Conservation (phyloP, 2,329 filamentous ascomycete species). For the Sporothrix protearum region DNA sequence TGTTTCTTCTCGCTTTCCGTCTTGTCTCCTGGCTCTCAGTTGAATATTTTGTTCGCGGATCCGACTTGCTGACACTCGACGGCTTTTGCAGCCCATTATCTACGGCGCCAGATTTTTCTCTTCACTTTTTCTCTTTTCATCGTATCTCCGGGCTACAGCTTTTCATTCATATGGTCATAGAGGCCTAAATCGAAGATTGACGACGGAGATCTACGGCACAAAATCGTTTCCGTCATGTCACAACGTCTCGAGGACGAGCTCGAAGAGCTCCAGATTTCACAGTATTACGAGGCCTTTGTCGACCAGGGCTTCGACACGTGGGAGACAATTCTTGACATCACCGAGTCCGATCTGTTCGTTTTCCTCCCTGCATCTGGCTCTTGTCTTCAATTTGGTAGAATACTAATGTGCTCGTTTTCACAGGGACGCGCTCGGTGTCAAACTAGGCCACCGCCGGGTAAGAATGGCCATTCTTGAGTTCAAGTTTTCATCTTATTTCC, state of each 20-base stretch:
- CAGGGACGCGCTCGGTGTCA: slow-evolving; percentile 70
- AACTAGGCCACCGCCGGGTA: slow-evolving; percentile 77
- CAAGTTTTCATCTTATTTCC: background rate
- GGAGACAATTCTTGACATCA: slow-evolving; percentile 80
- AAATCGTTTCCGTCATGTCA: slow-evolving; percentile 47
- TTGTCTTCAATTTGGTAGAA: background rate
- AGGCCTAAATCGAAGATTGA: background rate
- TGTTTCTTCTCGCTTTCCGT: background rate
- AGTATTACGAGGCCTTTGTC: slow-evolving; percentile 69
- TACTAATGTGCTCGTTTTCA: slow-evolving; percentile 6
- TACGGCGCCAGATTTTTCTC: background rate
- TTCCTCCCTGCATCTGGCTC: background rate
- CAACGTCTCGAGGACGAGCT: slow-evolving; percentile 62
- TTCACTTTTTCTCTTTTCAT: background rate
- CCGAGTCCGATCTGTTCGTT: slow-evolving; percentile 74
- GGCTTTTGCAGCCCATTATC: background rate
- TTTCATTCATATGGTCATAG: background rate
- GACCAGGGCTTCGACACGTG: slow-evolving; percentile 81
- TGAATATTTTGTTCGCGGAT: background rate
- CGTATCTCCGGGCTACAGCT: background rate
- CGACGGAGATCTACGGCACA: background rate
- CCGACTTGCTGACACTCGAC: background rate
- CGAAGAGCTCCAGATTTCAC: slow-evolving; percentile 71
- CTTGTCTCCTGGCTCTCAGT: background rate
- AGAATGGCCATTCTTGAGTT: slow-evolving; percentile 33